phyloP scores from a whole-genome alignment of 2,329 filamentous ascomycete genomes.

The Blastomyces silverae region DNA sequence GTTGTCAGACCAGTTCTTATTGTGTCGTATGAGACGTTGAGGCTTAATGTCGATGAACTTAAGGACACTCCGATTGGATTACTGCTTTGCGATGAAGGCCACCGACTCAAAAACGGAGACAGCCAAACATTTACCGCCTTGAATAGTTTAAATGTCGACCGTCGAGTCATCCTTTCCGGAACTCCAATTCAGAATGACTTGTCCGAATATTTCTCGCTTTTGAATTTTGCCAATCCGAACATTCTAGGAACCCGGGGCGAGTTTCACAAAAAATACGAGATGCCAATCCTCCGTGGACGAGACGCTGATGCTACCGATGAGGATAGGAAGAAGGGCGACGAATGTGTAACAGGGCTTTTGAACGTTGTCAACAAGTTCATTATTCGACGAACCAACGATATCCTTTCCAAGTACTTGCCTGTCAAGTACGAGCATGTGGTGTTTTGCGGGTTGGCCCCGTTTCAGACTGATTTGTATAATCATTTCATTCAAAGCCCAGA shows the following conservation, averaged over 20 bases:
- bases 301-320: conserved; percentile 82
- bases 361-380: conserved; percentile 94
- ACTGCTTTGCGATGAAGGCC: conserved; percentile 91
- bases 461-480: conserved; percentile 90
- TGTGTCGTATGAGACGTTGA: conserved; percentile 92
- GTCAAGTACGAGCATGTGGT: conserved; percentile 99
- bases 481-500: conserved; percentile 95
- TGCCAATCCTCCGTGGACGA: conserved; percentile 84
- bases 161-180: conserved; percentile 89
- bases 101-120: conserved; percentile 93
- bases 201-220: conserved; percentile 93
- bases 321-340: conserved; percentile 75
- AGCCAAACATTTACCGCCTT: conserved; percentile 90
- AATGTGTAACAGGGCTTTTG: conserved; percentile 73
- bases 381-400: conserved; percentile 94
- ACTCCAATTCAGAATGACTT: conserved; percentile 98
- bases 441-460: conserved; percentile 89
- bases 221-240: conserved; percentile 93
- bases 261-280: conserved; percentile 88
- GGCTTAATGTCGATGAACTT: conserved; percentile 83
- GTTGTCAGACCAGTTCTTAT: conserved; percentile 92
- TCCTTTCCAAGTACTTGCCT: conserved; percentile 92
- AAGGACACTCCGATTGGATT: conserved; percentile 85
- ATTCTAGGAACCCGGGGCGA: conserved; percentile 82
- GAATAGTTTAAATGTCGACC: conserved; percentile 80